Evolutionary conservation across 163 green algal species (phyloP), one percentile per base, ranked within the genome.

Genomic region (Scenedesmus sp.): DNA sequence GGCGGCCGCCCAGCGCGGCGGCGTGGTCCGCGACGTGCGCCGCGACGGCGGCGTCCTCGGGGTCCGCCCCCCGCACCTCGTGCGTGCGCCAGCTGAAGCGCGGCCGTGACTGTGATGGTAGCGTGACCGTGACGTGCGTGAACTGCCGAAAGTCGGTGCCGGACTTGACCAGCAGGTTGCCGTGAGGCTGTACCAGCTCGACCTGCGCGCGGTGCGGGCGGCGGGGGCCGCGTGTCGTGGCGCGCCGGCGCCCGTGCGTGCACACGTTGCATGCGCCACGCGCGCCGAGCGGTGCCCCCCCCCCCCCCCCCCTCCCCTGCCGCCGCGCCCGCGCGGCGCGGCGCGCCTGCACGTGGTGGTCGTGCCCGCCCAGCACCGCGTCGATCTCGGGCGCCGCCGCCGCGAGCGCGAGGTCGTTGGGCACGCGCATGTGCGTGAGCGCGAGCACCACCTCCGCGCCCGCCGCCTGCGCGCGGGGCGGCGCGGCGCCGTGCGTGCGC

Each of bases 401-500:
- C 0, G 85, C 87, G 60, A 96, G 80, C 67, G 78, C 47, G 4
- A 87, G 45, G 75, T 96, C 92, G 72, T 95, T 95, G 45, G 88
- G 88, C 18, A 86, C 83, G n/a, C 92, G 82, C 90, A 96, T 95
- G 81, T 96, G 92, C 2, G 92, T 96, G 17, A 96, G 75, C 17
- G 92, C 92, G 2, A 96, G 75, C 11, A 96, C 76, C 17, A 95
- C 36, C 78, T 95, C 92, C 0, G 80, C 91, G 1, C 89, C 92
- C 45, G 86, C 47, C 0, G 47, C 76, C 79, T 91, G 77, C 54
- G 39, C 39, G 39, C 39, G 39, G 39, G 7, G 60, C 13, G n/a
- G 6, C 28, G 58, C n/a, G 58, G 58, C 39, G 10, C 39, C 10
- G 39, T 47, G 5, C 9, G 22, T 26, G 20, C 9, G 50, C 50